Percentiles rank a stretch among this genome's conserved stretches.
Evolutionary conservation across 2,329 filamentous ascomycete species (phyloP).

Genomic region (Fusarium goolgardi): DNA sequence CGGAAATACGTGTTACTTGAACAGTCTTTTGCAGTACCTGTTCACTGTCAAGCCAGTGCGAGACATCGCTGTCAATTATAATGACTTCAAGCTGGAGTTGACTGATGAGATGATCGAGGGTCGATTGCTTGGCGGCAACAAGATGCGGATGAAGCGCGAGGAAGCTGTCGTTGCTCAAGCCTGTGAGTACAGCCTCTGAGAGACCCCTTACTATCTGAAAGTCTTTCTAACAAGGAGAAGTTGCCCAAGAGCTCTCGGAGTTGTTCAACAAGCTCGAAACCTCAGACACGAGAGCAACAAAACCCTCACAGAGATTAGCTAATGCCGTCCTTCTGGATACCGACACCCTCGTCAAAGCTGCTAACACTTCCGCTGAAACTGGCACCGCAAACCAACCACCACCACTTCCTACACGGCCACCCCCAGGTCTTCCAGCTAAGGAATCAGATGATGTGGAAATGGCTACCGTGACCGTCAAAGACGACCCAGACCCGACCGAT

Average conservation of each 20-base stretch:
- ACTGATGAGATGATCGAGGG: conserved; percentile 70
- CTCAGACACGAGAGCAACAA: conserved; percentile 70
- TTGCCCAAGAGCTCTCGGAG: conserved; percentile 76
- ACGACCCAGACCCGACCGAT: conserved; percentile 50
- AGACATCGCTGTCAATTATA: conserved; percentile 81
- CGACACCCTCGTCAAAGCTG: conserved; percentile 51
- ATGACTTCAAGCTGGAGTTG: conserved; percentile 75
- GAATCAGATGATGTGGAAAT: conserved; percentile 52
- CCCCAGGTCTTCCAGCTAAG: conserved; percentile 52
- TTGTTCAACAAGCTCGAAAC: conserved; percentile 79
- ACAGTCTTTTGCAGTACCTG: conserved; percentile 95
- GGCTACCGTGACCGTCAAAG: conserved; percentile 50
- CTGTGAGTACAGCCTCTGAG: conserved; percentile 68
- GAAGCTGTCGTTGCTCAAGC: conserved; percentile 75
- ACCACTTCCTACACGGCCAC: conserved; percentile 62
- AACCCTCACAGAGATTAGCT: conserved; percentile 80
- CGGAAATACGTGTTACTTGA: conserved; percentile 97
- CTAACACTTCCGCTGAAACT: conserved; percentile 47
- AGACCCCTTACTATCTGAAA: background rate
- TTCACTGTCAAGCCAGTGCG: conserved; percentile 88
- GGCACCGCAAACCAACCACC: conserved; percentile 53
- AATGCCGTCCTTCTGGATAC: conserved; percentile 78
- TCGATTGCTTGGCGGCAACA: conserved; percentile 80
- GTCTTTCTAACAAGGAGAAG: conserved; percentile 59
- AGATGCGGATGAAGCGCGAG: conserved; percentile 61